Conservation (phyloP, 768 basidiomycete genomes). For the Obba rivulosa region DNA sequence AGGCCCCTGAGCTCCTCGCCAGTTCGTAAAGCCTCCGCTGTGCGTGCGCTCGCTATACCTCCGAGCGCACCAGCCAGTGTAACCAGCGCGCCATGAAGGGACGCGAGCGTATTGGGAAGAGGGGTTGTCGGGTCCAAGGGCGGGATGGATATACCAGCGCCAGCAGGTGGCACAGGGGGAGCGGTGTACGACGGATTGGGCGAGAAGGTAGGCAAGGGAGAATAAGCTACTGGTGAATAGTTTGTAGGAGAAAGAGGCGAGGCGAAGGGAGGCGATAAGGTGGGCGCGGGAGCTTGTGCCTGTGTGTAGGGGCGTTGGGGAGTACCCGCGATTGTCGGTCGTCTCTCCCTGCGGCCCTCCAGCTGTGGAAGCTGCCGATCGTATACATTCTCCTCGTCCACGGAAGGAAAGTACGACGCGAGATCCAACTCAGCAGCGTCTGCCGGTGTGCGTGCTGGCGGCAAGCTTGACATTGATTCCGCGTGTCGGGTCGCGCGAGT, state of each 20-base stretch:
- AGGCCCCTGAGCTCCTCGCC: constrained; percentile 72
- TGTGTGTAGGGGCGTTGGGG: no score
- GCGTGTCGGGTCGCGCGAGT: background rate
- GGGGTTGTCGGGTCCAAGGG: constrained; percentile 60
- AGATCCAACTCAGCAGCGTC: constrained; percentile 16
- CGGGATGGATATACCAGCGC: constrained; percentile 36
- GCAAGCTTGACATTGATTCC: background rate
- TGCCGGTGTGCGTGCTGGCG: background rate
- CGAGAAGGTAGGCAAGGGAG: constrained; percentile 8
- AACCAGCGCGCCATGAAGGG: constrained; percentile 56
- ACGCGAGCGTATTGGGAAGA: constrained; percentile 54
- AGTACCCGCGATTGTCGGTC: no score
- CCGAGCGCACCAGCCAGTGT: constrained; percentile 57
- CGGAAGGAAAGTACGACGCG: constrained; percentile 32
- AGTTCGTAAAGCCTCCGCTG: constrained; percentile 64
- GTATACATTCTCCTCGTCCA: constrained; percentile 14
- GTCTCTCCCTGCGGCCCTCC: no score
- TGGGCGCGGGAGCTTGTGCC: background rate
- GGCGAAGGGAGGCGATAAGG: background rate
- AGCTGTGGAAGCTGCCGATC: no score
- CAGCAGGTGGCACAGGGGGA: constrained; percentile 11
- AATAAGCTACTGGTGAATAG: constrained; percentile 1
- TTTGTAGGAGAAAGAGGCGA: constrained; percentile 2
- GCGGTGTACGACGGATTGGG: constrained; percentile 6
- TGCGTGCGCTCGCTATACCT: constrained; percentile 50